Evolutionary conservation across 768 basidiomycete genomes (phyloP), one percentile per base, ranked within the genome.

Genomic region (Russula griseocarnosa): DNA sequence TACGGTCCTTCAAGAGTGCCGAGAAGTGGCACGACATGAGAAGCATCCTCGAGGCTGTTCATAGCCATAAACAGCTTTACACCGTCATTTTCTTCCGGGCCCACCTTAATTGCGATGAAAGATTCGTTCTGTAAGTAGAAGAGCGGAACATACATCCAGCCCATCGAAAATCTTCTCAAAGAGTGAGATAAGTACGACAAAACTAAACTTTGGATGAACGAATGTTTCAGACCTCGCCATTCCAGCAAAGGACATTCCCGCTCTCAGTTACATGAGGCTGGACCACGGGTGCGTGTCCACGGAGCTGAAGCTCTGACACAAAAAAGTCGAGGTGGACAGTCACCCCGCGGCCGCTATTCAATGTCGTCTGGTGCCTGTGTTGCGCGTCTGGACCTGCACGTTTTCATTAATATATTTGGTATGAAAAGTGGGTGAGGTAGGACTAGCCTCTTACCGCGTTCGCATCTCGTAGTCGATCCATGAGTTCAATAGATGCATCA

Each of bases 1-100:
- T 75, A 94, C 85, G 93, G 93, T 59, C 93, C 93, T 71, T 95
- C 92, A 18, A 94, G 77, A 30, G 67, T 73, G 26, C 81, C 83
- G 47, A 94, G 77, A 0, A 85, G 69, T 53, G 76, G 71, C 28
- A 77, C 71, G 34, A 93, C 74, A n/a, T 79, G 76, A 42, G 79
- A 78, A 3, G 73, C 54, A 0, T 70, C 71, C 9, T 66, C 59
- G 3, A 67, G 54, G 0, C 32, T 49, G 30, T 59, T 69, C 34
- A 83, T 65, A 22, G 60, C 63, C 9, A 72, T 69, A 55, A 83
- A 79, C 1, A 85, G 74, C 66, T 80, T 83, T 46, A 76, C 76
- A 1, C 91, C 90, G 65, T 94, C 93, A 68, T 94, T 94, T 66
- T 92, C 87, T 1, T 82, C 66, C 0, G 76, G 62, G 18, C 69